Conservation (phyloP, 306 rosid species). For the Lagenaria siceraria region DNA sequence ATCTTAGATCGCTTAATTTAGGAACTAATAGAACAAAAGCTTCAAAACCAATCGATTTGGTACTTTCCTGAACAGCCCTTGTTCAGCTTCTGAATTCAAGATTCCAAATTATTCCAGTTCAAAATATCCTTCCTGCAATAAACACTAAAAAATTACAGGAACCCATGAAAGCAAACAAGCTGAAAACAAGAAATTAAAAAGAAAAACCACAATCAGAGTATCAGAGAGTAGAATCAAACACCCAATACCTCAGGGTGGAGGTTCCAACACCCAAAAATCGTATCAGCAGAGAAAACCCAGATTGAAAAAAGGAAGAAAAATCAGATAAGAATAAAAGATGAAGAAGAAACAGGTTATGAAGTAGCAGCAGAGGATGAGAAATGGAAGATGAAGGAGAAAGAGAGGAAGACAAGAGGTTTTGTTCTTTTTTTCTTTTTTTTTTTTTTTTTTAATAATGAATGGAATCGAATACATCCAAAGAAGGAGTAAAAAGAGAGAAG, state of each 20-base stretch:
- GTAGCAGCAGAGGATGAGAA: neutral
- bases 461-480: neutral
- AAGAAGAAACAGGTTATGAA: neutral
- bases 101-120: neutral
- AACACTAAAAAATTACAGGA: neutral
- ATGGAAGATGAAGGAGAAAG: neutral
- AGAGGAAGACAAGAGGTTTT: neutral
- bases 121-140: neutral
- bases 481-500: neutral
- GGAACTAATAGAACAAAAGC: neutral
- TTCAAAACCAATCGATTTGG: neutral
- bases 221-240: neutral
- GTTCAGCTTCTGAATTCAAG: neutral
- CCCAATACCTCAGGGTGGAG: neutral
- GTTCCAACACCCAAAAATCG: neutral
- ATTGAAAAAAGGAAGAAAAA: neutral
- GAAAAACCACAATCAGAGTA: neutral
- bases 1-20: neutral
- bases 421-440: neutral
- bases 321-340: neutral
- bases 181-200: neutral
- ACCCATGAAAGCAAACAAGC: neutral
- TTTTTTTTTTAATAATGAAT: too few relatives aligned
- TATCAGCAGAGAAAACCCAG: neutral
- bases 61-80: neutral